A percentile compares a stretch with the other conserved stretches of the same genome.
phyloP scores from a whole-genome alignment of 371 early-diverging fungal species.

The Rhizopus sp. region DNA sequence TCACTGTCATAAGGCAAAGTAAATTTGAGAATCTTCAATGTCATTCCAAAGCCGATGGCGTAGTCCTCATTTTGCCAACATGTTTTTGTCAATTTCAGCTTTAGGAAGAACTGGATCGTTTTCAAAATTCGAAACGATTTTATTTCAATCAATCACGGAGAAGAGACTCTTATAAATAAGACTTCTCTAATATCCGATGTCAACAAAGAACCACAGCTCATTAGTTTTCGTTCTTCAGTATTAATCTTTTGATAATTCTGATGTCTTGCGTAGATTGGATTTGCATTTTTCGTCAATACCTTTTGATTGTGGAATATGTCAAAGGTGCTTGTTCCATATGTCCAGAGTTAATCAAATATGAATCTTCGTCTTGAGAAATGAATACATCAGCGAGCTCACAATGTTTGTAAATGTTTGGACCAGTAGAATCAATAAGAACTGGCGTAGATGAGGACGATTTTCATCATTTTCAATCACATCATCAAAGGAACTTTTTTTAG shows the following conservation, averaged over 20 bases:
- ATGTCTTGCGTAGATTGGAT: neutral
- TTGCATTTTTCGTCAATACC: neutral
- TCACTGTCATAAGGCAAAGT: neutral
- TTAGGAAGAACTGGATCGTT: neutral
- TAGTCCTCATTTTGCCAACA: neutral
- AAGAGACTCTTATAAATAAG: neutral
- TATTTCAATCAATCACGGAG: neutral
- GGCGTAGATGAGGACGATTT: conserved; percentile 3
- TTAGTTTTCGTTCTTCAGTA: conserved; percentile 5
- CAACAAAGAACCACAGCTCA: neutral
- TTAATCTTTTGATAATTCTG: neutral
- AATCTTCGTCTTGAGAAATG: conserved; percentile 1
- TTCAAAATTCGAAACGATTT: neutral
- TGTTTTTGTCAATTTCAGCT: neutral
- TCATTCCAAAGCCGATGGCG: neutral
- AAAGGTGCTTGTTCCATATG: conserved; percentile 2
- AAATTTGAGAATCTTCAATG: neutral
- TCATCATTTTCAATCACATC: conserved; percentile 1
- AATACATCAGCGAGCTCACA: neutral
- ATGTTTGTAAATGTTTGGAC: conserved; percentile 2
- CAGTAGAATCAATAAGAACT: neutral
- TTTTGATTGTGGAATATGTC: conserved; percentile 3
- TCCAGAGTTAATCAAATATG: neutral
- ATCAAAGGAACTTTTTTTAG: conserved; percentile 6
- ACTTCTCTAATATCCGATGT: neutral